Evolutionary conservation across 2,329 filamentous ascomycete genomes (phyloP), one percentile per base, ranked within the genome.

Genomic region (Claviceps sp.): DNA sequence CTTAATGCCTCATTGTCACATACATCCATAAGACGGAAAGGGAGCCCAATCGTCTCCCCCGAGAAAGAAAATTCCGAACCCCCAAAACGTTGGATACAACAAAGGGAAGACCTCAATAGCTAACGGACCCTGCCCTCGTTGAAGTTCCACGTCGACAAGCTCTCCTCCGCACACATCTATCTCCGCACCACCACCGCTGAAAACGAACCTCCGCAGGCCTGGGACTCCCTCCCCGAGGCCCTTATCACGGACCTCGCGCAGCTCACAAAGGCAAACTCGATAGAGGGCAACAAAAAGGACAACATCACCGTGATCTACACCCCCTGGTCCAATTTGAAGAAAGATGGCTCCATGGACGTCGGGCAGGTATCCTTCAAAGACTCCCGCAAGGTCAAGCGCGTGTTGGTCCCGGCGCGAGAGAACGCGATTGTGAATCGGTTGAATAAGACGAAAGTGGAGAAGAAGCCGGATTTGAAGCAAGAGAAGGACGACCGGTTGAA

Each of bases 251-350:
- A 98, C 69, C 88, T 93, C 61, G 93, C 87, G n/a, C 93, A 98
- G 69, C 76, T 98, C 61, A 98, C 93, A 53, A 98, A 98, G 71
- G 93, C 93, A 56, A 98, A 98, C 71, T 96, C 89, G 53, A 98
- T 98, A 61, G 93, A 98, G 74, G 93, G 93, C 57, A 98, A 98
- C 74, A 98, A 98, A 71, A 97, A 96, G 69, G 91, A 97, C 68
- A 97, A 97, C 69, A 75, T 98, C 62, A 95, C 89, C 16, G 69
- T 98, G 63, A 94, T 98, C 63, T 98, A 98, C 72, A 98, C 93
- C 4, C 93, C 93, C 6, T 97, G 93, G 89, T 86, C 87, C 45
- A 98, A 98, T 67, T 78, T 98, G 37, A 86, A 88, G 66, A 98
- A 98, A 66, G 88, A 94, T 63, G 91, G 90, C 34, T 88, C 85